Conservation (phyloP, 2,329 filamentous ascomycete genomes). For the Colletotrichum incanum region DNA sequence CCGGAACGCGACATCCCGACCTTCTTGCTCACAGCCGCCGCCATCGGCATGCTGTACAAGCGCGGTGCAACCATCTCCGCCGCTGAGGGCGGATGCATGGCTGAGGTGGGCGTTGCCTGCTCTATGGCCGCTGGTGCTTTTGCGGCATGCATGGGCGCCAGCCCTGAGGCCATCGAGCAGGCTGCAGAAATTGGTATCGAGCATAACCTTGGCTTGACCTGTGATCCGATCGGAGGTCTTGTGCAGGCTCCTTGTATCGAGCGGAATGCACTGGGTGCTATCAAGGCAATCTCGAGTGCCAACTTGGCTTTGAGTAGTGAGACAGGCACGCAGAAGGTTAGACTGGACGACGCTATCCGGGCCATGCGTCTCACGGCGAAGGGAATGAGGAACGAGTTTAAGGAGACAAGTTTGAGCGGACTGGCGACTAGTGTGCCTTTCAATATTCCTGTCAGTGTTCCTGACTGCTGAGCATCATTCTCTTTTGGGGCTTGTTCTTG, state of each 20-base stretch:
- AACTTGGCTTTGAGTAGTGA: slow-evolving; percentile 63
- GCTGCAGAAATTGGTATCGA: slow-evolving; percentile 69
- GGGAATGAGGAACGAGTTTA: slow-evolving; percentile 69
- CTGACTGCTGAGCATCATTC: slow-evolving; percentile 59
- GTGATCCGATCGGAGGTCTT: slow-evolving; percentile 65
- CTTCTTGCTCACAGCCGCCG: slow-evolving; percentile 64
- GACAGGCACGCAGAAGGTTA: slow-evolving; percentile 63
- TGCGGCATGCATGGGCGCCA: slow-evolving; percentile 67
- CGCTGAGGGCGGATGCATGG: slow-evolving; percentile 68
- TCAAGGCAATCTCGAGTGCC: slow-evolving; percentile 67
- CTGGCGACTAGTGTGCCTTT: slow-evolving; percentile 66
- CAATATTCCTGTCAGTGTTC: slow-evolving; percentile 66
- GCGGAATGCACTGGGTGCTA: slow-evolving; percentile 65
- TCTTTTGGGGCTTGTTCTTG: neutral
- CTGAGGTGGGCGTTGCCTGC: slow-evolving; percentile 68
- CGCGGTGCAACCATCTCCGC: slow-evolving; percentile 67
- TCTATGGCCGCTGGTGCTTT: slow-evolving; percentile 68
- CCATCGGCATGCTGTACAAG: slow-evolving; percentile 69
- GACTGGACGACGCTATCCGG: slow-evolving; percentile 65
- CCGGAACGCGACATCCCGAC: slow-evolving; percentile 64
- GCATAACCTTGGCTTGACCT: slow-evolving; percentile 66
- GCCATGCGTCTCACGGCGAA: slow-evolving; percentile 66
- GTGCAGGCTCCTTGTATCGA: slow-evolving; percentile 69
- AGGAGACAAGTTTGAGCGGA: slow-evolving; percentile 67
- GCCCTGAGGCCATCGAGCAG: slow-evolving; percentile 65